phyloP scores from a whole-genome alignment of 2,329 filamentous ascomycete species.

The Colletotrichum gigasporum region DNA sequence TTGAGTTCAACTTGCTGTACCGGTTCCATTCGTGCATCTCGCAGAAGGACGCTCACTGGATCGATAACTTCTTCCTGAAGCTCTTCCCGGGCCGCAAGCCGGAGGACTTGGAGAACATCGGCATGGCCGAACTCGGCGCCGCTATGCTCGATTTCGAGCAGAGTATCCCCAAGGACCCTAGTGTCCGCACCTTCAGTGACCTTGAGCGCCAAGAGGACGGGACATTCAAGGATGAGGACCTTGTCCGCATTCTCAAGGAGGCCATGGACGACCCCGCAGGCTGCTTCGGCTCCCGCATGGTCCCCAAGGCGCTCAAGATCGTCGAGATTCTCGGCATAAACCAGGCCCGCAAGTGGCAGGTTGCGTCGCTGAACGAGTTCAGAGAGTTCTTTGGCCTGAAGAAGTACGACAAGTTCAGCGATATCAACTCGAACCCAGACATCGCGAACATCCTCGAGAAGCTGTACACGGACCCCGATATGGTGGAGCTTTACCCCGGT shows the following conservation, averaged over 20 bases:
- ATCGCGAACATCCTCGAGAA: conserved; percentile 64
- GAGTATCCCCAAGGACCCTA: conserved; percentile 52
- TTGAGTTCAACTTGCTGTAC: conserved; percentile 75
- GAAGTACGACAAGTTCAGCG: conserved; percentile 63
- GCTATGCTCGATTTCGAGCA: conserved; percentile 45
- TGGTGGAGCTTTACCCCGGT: conserved; percentile 76
- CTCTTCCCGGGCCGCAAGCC: conserved; percentile 46
- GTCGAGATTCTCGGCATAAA: conserved; percentile 72
- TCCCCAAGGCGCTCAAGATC: conserved; percentile 65
- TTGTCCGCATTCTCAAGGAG: conserved; percentile 63
- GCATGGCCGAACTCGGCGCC: conserved; percentile 46
- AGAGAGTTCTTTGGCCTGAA: conserved; percentile 69
- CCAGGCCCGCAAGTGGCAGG: conserved; percentile 69
- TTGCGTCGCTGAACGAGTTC: conserved; percentile 72
- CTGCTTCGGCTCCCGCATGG: conserved; percentile 66
- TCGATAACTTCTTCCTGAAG: conserved; percentile 61
- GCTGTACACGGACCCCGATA: conserved; percentile 71
- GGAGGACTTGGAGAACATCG: conserved; percentile 44
- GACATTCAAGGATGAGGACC: conserved; percentile 64
- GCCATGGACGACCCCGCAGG: conserved; percentile 70
- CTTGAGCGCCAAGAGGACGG: conserved; percentile 59
- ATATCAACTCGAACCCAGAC: conserved; percentile 67
- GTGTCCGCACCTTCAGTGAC: conserved; percentile 57
- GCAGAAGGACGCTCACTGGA: conserved; percentile 69
- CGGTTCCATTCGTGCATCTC: conserved; percentile 72